A percentile compares a stretch with the other conserved stretches of the same genome.
Evolutionary conservation across 495 filamentous ascomycete genomes (phyloP).

Genomic region (Darksidea phi): DNA sequence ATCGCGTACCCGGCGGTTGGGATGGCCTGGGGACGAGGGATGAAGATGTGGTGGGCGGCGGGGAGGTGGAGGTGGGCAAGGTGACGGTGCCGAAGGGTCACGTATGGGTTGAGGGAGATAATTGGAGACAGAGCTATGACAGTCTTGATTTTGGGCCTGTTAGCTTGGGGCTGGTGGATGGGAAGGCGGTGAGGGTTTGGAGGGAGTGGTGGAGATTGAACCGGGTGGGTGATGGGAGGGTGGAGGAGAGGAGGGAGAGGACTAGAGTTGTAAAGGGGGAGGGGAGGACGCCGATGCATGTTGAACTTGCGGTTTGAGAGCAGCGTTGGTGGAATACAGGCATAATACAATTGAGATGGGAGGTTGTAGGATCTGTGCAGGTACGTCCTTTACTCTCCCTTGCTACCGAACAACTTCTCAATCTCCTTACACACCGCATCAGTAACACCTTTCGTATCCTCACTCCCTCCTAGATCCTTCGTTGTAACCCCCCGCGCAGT

Average conservation of each 20-base stretch:
- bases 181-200: constrained; percentile 26
- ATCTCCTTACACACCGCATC: constrained; percentile 62
- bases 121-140: constrained; percentile 40
- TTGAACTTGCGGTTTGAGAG: too few species aligned
- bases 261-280: constrained; percentile 18
- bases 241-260: constrained; percentile 15
- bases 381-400: constrained; percentile 8
- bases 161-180: constrained; percentile 28
- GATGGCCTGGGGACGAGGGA: constrained; percentile 13
- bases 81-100: constrained; percentile 41
- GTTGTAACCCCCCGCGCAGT: constrained; percentile 59
- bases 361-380: neutral
- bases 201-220: neutral
- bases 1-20: constrained; percentile 10
- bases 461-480: constrained; percentile 58
- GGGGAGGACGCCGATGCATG: neutral
- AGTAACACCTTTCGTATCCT: constrained; percentile 59
- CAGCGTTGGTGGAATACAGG: too few species aligned
- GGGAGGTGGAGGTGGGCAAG: constrained; percentile 4
- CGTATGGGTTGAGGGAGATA: constrained; percentile 47
- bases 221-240: constrained; percentile 14
- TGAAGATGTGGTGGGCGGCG: constrained; percentile 4
- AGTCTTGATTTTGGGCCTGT: constrained; percentile 44
- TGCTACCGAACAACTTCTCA: constrained; percentile 39
- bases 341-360: neutral